A percentile compares a stretch with the other conserved stretches of the same genome.
Conservation (phyloP, 164 flowering plant genomes). For the Macadamia tetraphylla region DNA sequence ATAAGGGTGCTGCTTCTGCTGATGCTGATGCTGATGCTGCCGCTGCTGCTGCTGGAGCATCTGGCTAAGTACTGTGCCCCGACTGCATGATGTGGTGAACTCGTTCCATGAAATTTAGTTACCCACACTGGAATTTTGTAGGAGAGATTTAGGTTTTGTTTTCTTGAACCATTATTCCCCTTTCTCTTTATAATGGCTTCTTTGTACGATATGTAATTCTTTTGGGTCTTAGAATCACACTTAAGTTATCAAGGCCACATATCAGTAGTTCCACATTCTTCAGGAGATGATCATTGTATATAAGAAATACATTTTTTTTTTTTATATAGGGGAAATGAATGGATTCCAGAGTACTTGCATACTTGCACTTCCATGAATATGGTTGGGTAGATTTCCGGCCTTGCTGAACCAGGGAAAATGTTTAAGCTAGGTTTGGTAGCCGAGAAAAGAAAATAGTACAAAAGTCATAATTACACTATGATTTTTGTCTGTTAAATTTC, state of each 20-base stretch:
- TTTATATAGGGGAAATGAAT: neutral
- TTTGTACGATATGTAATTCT: neutral
- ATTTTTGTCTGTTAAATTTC: too few relatives aligned
- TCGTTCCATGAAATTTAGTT: neutral
- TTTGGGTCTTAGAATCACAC: neutral
- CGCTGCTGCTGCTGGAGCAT: conserved; percentile 30
- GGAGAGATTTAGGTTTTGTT: neutral
- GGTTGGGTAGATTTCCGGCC: too few relatives aligned
- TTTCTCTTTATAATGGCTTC: neutral
- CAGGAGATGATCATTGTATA: neutral
- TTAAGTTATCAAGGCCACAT: neutral
- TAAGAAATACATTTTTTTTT: neutral
- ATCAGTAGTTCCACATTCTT: neutral
- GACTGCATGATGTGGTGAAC: too few relatives aligned
- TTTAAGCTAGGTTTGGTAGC: too few relatives aligned
- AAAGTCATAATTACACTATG: too few relatives aligned
- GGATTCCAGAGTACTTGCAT: too few relatives aligned
- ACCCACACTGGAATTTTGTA: neutral
- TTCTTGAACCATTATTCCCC: neutral
- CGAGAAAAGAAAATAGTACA: too few relatives aligned
- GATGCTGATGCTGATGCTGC: conserved; percentile 6
- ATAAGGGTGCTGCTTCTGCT: conserved; percentile 47
- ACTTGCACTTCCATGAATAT: too few relatives aligned
- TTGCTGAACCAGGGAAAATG: too few relatives aligned
- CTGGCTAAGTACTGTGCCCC: conserved; percentile 25